A percentile compares a stretch with the other conserved stretches of the same genome.
Conservation (phyloP, 306 rosid genomes). For the Begonia peltatifolia region DNA sequence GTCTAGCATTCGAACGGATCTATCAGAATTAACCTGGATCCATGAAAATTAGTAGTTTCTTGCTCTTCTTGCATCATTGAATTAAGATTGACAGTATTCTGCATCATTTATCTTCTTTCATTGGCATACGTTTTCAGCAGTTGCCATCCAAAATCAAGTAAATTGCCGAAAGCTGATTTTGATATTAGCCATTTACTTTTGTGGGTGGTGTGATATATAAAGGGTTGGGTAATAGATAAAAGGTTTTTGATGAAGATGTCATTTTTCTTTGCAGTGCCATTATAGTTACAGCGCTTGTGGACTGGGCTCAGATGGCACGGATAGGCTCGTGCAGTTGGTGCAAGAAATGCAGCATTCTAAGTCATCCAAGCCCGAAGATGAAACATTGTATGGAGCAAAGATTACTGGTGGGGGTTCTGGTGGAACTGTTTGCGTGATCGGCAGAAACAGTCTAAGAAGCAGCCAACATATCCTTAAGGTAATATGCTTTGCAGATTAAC, state of each 20-base stretch:
- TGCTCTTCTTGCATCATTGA: too few species aligned
- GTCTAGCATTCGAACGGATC: too few species aligned
- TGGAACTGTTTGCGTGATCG: slow-evolving; percentile 84
- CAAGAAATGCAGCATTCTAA: slow-evolving; percentile 67
- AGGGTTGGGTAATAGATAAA: neutral
- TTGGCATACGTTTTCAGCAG: too few species aligned
- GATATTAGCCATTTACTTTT: too few species aligned
- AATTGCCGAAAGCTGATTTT: too few species aligned
- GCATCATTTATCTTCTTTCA: too few species aligned
- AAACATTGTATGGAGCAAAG: slow-evolving; percentile 73
- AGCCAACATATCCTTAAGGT: slow-evolving; percentile 84
- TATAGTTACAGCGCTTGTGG: slow-evolving; percentile 82
- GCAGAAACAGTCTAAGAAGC: slow-evolving; percentile 57
- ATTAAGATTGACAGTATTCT: too few species aligned
- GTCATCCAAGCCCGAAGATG: slow-evolving; percentile 39
- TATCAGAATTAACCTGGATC: too few species aligned
- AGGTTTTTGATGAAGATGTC: neutral
- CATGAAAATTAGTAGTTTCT: too few species aligned
- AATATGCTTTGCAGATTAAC: neutral
- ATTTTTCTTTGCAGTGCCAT: slow-evolving; percentile 55
- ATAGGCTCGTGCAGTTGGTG: slow-evolving; percentile 75
- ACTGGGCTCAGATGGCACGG: slow-evolving; percentile 84
- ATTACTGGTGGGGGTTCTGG: slow-evolving; percentile 96
- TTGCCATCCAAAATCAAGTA: too few species aligned
- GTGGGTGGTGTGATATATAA: neutral